Conservation (phyloP, 441 rosid species). For the Gossypium davidsonii region DNA sequence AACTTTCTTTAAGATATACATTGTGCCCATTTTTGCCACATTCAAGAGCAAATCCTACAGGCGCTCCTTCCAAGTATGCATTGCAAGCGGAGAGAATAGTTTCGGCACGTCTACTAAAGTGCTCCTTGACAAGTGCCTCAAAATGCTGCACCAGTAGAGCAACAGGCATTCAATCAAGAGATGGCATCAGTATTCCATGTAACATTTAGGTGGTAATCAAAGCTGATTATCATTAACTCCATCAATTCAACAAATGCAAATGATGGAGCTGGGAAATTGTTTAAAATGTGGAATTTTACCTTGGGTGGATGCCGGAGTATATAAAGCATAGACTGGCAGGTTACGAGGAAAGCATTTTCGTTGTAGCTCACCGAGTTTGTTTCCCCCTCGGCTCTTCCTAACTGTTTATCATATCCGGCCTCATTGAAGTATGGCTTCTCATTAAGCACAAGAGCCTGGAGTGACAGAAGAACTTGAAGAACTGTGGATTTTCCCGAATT, state of each 20-base stretch:
- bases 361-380: conserved; percentile 82
- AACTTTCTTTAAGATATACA: conserved; percentile 40
- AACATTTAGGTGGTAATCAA: too few relatives aligned
- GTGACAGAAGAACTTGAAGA: conserved; percentile 91
- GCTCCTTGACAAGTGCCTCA: conserved; percentile 68
- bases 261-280: background rate
- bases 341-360: conserved; percentile 73
- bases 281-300: conserved; percentile 36
- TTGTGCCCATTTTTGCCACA: conserved; percentile 15
- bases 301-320: conserved; percentile 64
- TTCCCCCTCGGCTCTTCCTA: conserved; percentile 86
- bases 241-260: background rate
- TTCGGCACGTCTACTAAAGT: conserved; percentile 38
- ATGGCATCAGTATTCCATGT: background rate
- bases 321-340: conserved; percentile 83
- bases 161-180: background rate
- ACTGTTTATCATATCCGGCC: conserved; percentile 83
- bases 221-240: background rate
- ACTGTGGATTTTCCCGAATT: conserved; percentile 63
- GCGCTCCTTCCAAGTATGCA: conserved; percentile 60
- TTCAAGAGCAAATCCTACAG: conserved; percentile 39
- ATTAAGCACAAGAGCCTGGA: conserved; percentile 92
- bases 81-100: conserved; percentile 55
- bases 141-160: conserved; percentile 55
- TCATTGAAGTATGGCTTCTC: conserved; percentile 95